Evolutionary conservation across 805 yeast genomes (phyloP).

Genomic region (Teunomyces aglyptinius): DNA sequence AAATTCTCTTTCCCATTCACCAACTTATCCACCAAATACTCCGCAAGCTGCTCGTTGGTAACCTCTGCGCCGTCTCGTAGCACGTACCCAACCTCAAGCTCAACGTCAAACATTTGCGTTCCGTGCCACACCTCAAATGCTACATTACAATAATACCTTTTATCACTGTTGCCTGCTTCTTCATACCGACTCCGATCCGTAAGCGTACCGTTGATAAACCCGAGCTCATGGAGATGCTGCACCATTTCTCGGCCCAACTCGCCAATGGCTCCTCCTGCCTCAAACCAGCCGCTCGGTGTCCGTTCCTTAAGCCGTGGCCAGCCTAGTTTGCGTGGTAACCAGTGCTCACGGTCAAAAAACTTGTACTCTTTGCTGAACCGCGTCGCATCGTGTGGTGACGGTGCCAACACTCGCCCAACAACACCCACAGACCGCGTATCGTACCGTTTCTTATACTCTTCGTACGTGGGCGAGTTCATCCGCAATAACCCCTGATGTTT

Average conservation of each 20-base stretch:
- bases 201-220: conserved; percentile 7
- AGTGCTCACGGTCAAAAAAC: not conserved
- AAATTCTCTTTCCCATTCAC: conserved; percentile 4
- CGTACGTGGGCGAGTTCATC: not conserved
- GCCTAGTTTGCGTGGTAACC: not conserved
- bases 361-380: not conserved
- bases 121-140: conserved; percentile 7
- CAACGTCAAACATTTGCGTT: conserved; percentile 7
- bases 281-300: not conserved
- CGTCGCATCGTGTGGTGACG: not conserved
- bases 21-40: conserved; percentile 14
- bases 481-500: not conserved
- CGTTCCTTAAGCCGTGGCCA: not conserved
- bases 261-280: not conserved
- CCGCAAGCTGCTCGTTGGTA: conserved; percentile 12
- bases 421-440: not conserved
- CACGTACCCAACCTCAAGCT: conserved; percentile 9
- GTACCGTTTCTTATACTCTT: not conserved
- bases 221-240: conserved; percentile 11
- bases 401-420: not conserved
- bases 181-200: not conserved
- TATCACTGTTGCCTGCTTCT: not conserved
- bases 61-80: not conserved
- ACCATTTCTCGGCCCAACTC: conserved; percentile 1
- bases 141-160: conserved; percentile 12